Conservation (phyloP, 2,329 filamentous ascomycete genomes). For the Gnomoniopsis smithogilvyi region DNA sequence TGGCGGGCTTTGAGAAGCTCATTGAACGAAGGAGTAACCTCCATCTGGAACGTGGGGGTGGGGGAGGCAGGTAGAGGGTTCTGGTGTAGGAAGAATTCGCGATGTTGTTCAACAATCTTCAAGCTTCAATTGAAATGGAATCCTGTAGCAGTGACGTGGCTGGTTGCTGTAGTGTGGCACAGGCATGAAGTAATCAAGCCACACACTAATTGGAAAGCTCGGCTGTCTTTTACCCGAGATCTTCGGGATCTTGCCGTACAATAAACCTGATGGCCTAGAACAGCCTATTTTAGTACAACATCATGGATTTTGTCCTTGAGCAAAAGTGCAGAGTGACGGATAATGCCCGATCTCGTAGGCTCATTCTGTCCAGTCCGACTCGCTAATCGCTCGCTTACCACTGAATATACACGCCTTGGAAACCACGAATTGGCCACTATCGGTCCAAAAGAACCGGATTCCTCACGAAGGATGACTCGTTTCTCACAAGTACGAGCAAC, state of each 20-base stretch:
- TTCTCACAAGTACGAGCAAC: neutral
- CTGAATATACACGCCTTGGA: neutral
- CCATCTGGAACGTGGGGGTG: slow-evolving; percentile 34
- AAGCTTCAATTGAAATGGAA: too few species aligned
- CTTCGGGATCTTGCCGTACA: too few species aligned
- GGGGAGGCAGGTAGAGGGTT: neutral
- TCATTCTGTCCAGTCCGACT: neutral
- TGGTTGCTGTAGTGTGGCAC: neutral
- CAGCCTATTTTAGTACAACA: neutral
- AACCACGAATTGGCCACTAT: neutral
- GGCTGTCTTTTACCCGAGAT: too few species aligned
- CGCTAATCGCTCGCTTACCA: neutral
- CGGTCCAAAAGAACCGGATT: neutral
- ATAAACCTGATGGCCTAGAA: too few species aligned
- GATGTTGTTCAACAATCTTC: neutral
- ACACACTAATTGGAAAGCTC: too few species aligned
- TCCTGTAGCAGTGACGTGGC: neutral
- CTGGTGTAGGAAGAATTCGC: neutral
- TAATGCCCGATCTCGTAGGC: neutral
- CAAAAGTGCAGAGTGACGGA: neutral
- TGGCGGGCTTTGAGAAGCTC: slow-evolving; percentile 60
- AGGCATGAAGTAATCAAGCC: neutral
- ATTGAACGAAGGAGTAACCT: slow-evolving; percentile 69
- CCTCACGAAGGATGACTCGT: neutral
- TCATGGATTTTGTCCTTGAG: neutral